phyloP scores from a whole-genome alignment of 1,284 basidiomycete species.

The Puccinia hordei region DNA sequence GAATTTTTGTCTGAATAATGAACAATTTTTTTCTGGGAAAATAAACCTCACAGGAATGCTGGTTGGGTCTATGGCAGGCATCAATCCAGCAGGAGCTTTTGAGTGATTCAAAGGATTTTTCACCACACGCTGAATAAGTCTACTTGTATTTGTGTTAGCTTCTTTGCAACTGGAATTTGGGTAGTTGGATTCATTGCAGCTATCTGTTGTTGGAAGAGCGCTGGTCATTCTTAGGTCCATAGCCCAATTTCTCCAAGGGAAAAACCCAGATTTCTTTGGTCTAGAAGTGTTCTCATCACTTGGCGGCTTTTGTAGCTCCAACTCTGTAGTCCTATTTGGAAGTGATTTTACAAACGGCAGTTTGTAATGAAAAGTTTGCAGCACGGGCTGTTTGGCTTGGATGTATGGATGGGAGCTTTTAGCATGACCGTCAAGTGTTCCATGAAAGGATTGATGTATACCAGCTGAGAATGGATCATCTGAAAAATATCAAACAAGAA shows the following conservation, averaged over 20 bases:
- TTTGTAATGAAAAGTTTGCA: neutral
- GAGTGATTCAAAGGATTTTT: neutral
- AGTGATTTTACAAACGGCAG: neutral
- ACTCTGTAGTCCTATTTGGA: slow-evolving; percentile 1
- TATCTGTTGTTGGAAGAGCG: neutral
- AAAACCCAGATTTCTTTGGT: neutral
- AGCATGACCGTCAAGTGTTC: neutral
- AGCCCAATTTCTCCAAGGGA: neutral
- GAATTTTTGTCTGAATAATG: neutral
- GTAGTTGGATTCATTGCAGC: slow-evolving; percentile 2
- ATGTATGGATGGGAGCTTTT: neutral
- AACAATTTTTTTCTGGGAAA: neutral
- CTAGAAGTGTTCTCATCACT: neutral
- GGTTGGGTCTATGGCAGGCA: neutral
- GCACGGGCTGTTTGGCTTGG: neutral
- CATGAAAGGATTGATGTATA: neutral
- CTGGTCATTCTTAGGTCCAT: neutral
- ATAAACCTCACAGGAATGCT: neutral
- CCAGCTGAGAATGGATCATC: no score
- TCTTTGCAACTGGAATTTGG: neutral
- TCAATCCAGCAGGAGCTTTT: neutral
- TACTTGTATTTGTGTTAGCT: neutral
- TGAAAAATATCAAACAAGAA: no score
- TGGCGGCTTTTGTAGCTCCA: neutral
- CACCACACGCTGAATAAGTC: neutral